Evolutionary conservation across 495 filamentous ascomycete genomes (phyloP).

Genomic region (Neurospora terricola): DNA sequence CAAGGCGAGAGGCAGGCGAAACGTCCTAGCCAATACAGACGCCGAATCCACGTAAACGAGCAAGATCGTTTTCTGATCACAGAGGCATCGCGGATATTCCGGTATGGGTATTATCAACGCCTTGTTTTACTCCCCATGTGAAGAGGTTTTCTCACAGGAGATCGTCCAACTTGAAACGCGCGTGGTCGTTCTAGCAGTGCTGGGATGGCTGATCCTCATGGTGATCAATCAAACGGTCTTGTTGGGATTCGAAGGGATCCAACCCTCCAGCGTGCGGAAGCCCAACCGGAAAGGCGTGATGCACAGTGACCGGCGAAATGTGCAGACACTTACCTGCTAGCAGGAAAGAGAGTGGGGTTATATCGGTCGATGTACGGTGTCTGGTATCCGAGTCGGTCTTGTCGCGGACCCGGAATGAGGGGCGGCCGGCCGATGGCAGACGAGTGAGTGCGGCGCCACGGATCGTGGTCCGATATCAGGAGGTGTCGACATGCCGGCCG

Average conservation of each 20-base stretch:
- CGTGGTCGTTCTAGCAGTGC: neutral
- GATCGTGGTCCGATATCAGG: neutral
- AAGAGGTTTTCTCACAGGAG: neutral
- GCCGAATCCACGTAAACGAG: neutral
- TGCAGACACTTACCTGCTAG: neutral
- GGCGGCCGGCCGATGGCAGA: neutral
- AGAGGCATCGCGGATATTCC: neutral
- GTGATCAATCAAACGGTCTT: neutral
- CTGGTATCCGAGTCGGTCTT: neutral
- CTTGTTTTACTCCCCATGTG: neutral
- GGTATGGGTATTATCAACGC: neutral
- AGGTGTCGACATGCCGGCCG: neutral
- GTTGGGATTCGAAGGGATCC: neutral
- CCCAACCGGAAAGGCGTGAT: neutral
- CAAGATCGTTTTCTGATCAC: neutral
- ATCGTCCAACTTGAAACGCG: neutral
- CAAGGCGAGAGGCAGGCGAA: neutral
- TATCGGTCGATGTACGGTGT: neutral
- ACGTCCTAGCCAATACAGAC: neutral
- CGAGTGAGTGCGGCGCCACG: neutral
- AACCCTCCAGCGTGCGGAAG: neutral
- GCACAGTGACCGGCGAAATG: neutral
- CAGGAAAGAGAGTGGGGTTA: neutral
- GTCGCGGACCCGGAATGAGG: neutral
- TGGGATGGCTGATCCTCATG: neutral